A percentile compares a stretch with the other conserved stretches of the same genome.
Evolutionary conservation across 169 alveolate species (phyloP).

Genomic region (Plasmodium vivax): DNA sequence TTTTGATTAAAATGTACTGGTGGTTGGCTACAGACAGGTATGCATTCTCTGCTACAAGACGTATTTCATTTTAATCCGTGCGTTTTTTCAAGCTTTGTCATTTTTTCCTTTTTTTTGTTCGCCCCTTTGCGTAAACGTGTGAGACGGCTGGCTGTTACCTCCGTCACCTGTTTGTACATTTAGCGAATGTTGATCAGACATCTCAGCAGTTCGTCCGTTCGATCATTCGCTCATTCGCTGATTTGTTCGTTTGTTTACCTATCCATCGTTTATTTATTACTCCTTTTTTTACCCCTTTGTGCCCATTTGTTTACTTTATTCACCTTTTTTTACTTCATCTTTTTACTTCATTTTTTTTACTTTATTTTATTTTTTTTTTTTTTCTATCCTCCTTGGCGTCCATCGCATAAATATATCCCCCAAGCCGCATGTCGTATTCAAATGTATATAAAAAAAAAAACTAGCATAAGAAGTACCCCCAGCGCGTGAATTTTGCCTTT

Average conservation of each 20-base stretch:
- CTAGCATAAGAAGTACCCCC: not conserved
- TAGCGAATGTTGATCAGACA: not conserved
- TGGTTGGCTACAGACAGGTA: not conserved
- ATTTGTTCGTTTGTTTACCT: not conserved
- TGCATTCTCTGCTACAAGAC: not conserved
- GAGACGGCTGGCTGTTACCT: not conserved
- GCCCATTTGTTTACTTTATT: not conserved
- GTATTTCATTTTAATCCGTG: not conserved
- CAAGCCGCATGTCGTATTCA: not conserved
- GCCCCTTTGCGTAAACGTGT: not conserved
- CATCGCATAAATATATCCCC: not conserved
- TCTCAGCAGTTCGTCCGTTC: not conserved
- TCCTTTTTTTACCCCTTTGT: not conserved
- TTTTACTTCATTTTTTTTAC: not conserved
- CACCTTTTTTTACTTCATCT: constrained; percentile 1
- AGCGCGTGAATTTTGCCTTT: not conserved
- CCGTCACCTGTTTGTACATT: not conserved
- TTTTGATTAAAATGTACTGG: not conserved
- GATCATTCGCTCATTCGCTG: not conserved
- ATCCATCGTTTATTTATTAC: not conserved
- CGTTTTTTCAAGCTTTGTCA: not conserved
- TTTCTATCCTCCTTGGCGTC: not conserved
- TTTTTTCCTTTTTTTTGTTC: not conserved
- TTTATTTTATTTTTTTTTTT: not conserved
- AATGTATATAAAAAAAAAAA: not conserved